Conservation (phyloP, 2,329 filamentous ascomycete genomes). For the Ascochyta rabiei region DNA sequence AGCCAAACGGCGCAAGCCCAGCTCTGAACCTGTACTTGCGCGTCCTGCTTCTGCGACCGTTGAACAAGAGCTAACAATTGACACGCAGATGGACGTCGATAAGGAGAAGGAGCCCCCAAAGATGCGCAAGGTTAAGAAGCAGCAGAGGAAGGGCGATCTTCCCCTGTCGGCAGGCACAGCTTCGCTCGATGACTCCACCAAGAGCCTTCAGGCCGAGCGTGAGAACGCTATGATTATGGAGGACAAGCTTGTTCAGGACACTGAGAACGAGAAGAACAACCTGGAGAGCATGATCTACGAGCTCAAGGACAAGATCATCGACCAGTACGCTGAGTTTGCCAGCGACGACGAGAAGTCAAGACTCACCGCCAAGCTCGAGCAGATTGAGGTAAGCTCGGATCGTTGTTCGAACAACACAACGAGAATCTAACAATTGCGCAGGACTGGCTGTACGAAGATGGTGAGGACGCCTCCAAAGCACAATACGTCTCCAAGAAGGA, state of each 20-base stretch:
- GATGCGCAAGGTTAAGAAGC: constrained; percentile 98
- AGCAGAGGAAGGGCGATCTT: constrained; percentile 95
- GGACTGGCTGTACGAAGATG: constrained; percentile 99
- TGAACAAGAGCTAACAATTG: constrained; percentile 36
- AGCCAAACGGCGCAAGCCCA: constrained; percentile 42
- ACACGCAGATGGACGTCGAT: constrained; percentile 49
- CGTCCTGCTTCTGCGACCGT: constrained; percentile 33
- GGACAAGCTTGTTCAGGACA: constrained; percentile 97
- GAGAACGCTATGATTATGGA: constrained; percentile 94
- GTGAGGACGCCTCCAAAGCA: constrained; percentile 91
- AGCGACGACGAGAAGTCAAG: constrained; percentile 91
- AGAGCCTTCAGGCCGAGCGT: constrained; percentile 74
- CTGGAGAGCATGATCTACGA: constrained; percentile 98
- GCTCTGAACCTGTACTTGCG: constrained; percentile 31
- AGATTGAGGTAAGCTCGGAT: constrained; percentile 74
- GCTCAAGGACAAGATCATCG: constrained; percentile 91
- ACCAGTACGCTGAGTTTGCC: constrained; percentile 85
- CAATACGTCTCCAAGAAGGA: constrained; percentile 95
- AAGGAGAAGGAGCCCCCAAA: constrained; percentile 63
- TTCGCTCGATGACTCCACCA: constrained; percentile 73
- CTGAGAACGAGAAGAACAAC: constrained; percentile 99
- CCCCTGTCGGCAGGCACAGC: constrained; percentile 84
- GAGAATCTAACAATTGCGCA: constrained; percentile 48
- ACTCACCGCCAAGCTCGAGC: constrained; percentile 81
- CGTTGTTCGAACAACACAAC: neutral